Evolutionary conservation across 768 basidiomycete species (phyloP).

Genomic region (Collybia mongolica): DNA sequence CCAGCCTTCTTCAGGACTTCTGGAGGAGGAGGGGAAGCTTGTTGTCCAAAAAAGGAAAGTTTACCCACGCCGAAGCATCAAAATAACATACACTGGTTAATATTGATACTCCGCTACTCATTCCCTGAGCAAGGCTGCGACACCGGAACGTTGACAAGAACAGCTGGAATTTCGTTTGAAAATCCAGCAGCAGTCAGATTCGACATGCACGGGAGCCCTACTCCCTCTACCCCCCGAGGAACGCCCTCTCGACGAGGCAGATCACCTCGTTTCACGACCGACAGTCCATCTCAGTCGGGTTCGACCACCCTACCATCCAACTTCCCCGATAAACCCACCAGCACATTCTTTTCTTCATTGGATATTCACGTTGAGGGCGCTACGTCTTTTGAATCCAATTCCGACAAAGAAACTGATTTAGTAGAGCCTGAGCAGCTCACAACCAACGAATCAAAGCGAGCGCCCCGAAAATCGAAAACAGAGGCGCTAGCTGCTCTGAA

Average conservation of each 20-base stretch:
- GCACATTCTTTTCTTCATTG: slow-evolving; percentile 65
- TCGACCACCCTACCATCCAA: slow-evolving; percentile 44
- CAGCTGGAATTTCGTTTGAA: slow-evolving; percentile 30
- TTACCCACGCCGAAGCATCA: slow-evolving; percentile 48
- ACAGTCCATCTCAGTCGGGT: slow-evolving; percentile 46
- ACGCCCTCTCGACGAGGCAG: slow-evolving; percentile 63
- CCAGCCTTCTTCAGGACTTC: slow-evolving; percentile 13
- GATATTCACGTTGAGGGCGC: slow-evolving; percentile 79
- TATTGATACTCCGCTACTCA: slow-evolving; percentile 46
- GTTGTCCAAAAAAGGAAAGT: slow-evolving; percentile 29
- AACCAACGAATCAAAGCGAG: slow-evolving; percentile 54
- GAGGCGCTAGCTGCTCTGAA: slow-evolving; percentile 81
- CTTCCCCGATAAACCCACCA: slow-evolving; percentile 47
- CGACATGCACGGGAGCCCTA: slow-evolving; percentile 44
- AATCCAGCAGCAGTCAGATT: slow-evolving; percentile 27
- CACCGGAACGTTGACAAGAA: slow-evolving; percentile 38
- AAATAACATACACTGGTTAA: slow-evolving; percentile 38
- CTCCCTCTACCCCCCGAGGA: slow-evolving; percentile 50
- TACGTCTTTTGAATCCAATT: slow-evolving; percentile 54
- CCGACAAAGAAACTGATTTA: slow-evolving; percentile 31
- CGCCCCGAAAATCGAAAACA: slow-evolving; percentile 89
- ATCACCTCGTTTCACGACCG: slow-evolving; percentile 54
- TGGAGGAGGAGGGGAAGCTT: slow-evolving; percentile 13
- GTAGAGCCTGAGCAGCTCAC: slow-evolving; percentile 35
- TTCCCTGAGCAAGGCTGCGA: slow-evolving; percentile 39